Conservation (phyloP, 306 rosid genomes). For the Vigna unguiculata region DNA sequence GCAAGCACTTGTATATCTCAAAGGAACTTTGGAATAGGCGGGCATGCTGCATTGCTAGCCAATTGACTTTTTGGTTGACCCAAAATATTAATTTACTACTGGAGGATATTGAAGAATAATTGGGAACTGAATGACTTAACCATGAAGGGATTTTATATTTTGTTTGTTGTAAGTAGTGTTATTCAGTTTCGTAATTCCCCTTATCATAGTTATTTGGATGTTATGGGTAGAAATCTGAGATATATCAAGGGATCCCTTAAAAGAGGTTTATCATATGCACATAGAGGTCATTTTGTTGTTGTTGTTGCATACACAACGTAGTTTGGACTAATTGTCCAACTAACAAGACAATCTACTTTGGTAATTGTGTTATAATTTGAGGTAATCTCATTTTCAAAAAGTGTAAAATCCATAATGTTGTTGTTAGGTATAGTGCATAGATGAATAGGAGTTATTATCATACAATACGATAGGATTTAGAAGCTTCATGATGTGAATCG, state of each 20-base stretch:
- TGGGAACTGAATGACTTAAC: not conserved
- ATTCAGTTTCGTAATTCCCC: not conserved
- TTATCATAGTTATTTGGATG: not conserved
- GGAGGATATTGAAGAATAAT: not conserved
- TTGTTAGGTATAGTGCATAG: not conserved
- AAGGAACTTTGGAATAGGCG: not conserved
- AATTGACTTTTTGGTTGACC: too few species aligned
- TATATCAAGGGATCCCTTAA: not conserved
- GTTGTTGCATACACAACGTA: conserved; percentile 14
- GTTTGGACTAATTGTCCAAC: not conserved
- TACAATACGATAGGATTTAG: too few species aligned
- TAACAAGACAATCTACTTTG: not conserved
- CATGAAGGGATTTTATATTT: not conserved
- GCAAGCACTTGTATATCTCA: not conserved
- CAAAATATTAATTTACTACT: not conserved
- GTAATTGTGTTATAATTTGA: not conserved
- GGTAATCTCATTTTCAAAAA: not conserved
- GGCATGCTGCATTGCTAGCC: not conserved
- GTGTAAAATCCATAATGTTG: not conserved
- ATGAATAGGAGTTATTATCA: too few species aligned
- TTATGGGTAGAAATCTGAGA: not conserved
- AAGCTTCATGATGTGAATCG: too few species aligned
- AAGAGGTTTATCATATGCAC: not conserved
- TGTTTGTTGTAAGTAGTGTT: not conserved
- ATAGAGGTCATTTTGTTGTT: not conserved